Conservation (phyloP, 2,329 filamentous ascomycete genomes). For the Aspergillus brasiliensis region DNA sequence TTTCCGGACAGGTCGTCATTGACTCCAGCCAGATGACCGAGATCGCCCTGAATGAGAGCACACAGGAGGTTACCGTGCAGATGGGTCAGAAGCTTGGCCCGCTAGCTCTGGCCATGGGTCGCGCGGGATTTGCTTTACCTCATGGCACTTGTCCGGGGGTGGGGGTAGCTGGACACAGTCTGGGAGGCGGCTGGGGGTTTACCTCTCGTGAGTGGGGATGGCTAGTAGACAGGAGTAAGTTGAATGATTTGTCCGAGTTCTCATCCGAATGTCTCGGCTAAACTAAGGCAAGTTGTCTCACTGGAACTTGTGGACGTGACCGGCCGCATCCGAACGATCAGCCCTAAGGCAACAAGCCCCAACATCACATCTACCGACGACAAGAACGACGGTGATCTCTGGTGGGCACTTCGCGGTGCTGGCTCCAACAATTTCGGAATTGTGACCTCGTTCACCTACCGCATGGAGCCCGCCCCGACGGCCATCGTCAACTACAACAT, state of each 20-base stretch:
- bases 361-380: neutral
- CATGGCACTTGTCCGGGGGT: slow-evolving; percentile 12
- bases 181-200: slow-evolving; percentile 11
- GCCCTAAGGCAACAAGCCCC: neutral
- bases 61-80: neutral
- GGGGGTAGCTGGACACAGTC: slow-evolving; percentile 4
- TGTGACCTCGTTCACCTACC: slow-evolving; percentile 9
- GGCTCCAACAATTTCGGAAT: slow-evolving; percentile 13
- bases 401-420: slow-evolving; percentile 13
- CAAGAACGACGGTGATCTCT: slow-evolving; percentile 3
- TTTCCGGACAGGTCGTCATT: slow-evolving; percentile 6
- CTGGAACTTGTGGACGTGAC: neutral
- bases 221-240: slow-evolving; percentile 11
- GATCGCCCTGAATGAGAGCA: neutral
- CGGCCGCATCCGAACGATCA: neutral
- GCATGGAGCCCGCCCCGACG: slow-evolving; percentile 6
- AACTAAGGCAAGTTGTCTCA: neutral
- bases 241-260: neutral
- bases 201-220: slow-evolving; percentile 12
- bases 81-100: neutral
- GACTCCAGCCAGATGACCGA: slow-evolving; percentile 6
- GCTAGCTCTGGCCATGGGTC: slow-evolving; percentile 6
- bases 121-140: slow-evolving; percentile 6
- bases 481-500: slow-evolving; percentile 9
- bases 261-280: neutral